phyloP scores from a whole-genome alignment of 257 asterid species.

The Nicotiana tabacum region DNA sequence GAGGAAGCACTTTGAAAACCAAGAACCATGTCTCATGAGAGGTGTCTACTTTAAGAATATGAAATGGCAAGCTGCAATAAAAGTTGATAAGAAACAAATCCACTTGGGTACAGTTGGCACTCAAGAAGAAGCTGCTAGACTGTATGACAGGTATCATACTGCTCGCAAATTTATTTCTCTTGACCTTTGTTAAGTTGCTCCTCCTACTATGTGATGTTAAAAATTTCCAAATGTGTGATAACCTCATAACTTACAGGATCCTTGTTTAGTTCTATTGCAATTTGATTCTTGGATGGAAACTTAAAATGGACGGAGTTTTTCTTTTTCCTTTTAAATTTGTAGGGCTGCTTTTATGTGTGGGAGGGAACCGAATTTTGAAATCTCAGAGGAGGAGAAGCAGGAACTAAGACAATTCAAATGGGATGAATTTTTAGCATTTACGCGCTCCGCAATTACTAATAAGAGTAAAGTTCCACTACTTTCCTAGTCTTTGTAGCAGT shows the following conservation, averaged over 20 bases:
- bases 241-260: neutral
- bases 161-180: neutral
- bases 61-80: conserved; percentile 99
- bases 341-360: conserved; percentile 99
- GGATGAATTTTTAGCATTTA: conserved; percentile 74
- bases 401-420: conserved; percentile 66
- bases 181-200: neutral
- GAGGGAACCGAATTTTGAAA: conserved; percentile 89
- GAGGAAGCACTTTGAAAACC: conserved; percentile 76
- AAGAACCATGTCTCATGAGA: conserved; percentile 73
- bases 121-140: conserved; percentile 90
- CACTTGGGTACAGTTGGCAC: conserved; percentile 94
- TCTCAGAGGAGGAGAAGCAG: conserved; percentile 72
- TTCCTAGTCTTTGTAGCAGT: neutral
- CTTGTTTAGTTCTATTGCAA: neutral
- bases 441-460: conserved; percentile 79
- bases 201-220: conserved; percentile 1
- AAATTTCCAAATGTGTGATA: neutral
- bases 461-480: conserved; percentile 44
- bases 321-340: conserved; percentile 14
- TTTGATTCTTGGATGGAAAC: neutral
- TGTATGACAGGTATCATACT: conserved; percentile 69
- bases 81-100: conserved; percentile 93
- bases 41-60: conserved; percentile 91
- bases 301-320: neutral